These are phyloP conservation scores for Serpula lacrymans DNA, from an alignment of 768 basidiomycete genomes.

Conservation along the genomic window DNA sequence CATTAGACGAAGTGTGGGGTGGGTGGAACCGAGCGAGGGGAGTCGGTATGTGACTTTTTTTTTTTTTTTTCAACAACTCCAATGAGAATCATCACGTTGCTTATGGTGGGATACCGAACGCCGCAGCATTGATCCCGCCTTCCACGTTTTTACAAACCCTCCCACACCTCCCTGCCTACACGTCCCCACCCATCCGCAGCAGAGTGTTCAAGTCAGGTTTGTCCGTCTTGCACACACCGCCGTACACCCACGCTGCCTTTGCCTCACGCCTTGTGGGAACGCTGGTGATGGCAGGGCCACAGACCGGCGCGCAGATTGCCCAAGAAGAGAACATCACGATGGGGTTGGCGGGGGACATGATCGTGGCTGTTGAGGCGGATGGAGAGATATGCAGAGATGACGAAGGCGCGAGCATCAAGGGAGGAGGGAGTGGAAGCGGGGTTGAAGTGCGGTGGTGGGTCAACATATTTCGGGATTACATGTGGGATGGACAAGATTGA, in stretches of 20 bases:
- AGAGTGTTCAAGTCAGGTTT: conserved; percentile 74
- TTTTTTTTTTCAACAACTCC: conserved; percentile 3
- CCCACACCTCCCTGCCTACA: conserved; percentile 61
- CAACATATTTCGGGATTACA: conserved; percentile 64
- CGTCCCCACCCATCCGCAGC: conserved; percentile 60
- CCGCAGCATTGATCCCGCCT: conserved; percentile 85
- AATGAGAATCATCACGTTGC: background rate
- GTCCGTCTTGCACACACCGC: conserved; percentile 79
- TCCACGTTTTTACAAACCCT: conserved; percentile 77
- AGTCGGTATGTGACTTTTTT: conserved; percentile 55
- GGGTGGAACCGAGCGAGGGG: conserved; percentile 93
- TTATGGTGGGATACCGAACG: no score
- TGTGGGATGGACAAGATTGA: conserved; percentile 65
- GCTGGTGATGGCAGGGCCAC: conserved; percentile 47
- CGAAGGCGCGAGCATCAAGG: conserved; percentile 28
- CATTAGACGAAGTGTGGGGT: conserved; percentile 92
- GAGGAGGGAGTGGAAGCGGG: conserved; percentile 43
- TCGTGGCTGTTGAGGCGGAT: conserved; percentile 66
- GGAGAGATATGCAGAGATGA: conserved; percentile 80
- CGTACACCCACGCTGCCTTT: conserved; percentile 68
- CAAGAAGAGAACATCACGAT: conserved; percentile 67
- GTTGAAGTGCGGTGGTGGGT: conserved; percentile 72
- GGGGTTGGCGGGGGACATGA: conserved; percentile 74
- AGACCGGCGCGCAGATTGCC: conserved; percentile 70
- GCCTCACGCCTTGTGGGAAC: conserved; percentile 57